Conservation (phyloP, 1,284 basidiomycete genomes). For the Leccinum pachyderme region DNA sequence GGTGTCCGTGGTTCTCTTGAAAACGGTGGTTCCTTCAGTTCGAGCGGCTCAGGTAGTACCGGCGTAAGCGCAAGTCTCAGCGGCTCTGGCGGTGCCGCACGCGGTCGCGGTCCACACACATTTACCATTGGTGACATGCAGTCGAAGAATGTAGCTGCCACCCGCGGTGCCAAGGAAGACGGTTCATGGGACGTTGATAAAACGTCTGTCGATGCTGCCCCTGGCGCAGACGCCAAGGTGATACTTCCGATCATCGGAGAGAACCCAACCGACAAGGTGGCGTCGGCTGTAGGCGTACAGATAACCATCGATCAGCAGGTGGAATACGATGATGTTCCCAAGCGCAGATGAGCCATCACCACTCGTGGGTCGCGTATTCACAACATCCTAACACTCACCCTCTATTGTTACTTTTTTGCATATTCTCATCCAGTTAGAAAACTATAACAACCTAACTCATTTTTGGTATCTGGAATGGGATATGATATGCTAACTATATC, state of each 20-base stretch:
- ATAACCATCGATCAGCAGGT: slow-evolving; percentile 56
- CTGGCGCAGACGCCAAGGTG: slow-evolving; percentile 43
- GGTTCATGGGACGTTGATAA: slow-evolving; percentile 48
- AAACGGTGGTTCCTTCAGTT: slow-evolving; percentile 63
- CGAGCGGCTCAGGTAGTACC: slow-evolving; percentile 46
- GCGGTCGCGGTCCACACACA: slow-evolving; percentile 45
- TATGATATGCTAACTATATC: slow-evolving; percentile 1
- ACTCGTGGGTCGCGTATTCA: not conserved
- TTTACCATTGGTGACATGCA: slow-evolving; percentile 66
- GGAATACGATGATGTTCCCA: slow-evolving; percentile 42
- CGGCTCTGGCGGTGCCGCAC: slow-evolving; percentile 34
- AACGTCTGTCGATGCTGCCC: slow-evolving; percentile 42
- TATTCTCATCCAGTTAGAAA: not conserved
- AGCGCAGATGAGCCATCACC: slow-evolving; percentile 15
- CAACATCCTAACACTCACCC: not conserved
- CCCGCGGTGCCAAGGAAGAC: slow-evolving; percentile 29
- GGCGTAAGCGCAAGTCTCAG: slow-evolving; percentile 33
- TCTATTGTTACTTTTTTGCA: not conserved
- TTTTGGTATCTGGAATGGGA: slow-evolving; percentile 9
- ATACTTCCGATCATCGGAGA: slow-evolving; percentile 35
- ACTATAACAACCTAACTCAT: not conserved
- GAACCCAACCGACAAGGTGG: slow-evolving; percentile 24
- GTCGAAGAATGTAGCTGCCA: slow-evolving; percentile 44
- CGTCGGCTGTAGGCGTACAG: slow-evolving; percentile 43
- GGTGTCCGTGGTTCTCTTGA: slow-evolving; percentile 69